A percentile compares a stretch with the other conserved stretches of the same genome.
Evolutionary conservation across 495 filamentous ascomycete species (phyloP).

Genomic region (Xylaria curta): DNA sequence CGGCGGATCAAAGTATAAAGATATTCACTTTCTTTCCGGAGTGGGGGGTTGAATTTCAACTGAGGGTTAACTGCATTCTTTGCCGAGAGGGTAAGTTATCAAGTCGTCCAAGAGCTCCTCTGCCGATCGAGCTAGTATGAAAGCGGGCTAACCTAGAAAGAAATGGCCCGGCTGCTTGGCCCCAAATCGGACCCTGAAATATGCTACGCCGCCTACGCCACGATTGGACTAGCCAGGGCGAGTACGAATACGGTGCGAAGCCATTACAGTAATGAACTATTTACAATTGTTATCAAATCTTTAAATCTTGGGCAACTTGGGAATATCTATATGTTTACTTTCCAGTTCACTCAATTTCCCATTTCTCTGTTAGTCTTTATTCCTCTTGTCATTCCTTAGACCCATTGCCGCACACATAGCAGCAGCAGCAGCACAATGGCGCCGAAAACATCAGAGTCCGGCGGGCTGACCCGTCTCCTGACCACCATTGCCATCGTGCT

Average conservation of each 20-base stretch:
- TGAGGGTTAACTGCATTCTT: too few species aligned
- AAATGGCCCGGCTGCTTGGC: background rate
- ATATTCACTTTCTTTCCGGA: too few species aligned
- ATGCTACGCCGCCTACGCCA: background rate
- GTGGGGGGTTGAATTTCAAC: too few species aligned
- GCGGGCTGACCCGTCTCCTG: conserved; percentile 49
- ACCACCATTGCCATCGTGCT: conserved; percentile 66
- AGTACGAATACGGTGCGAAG: conserved; percentile 19
- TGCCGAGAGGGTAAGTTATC: too few species aligned
- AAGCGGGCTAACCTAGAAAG: background rate
- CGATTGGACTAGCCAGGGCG: background rate
- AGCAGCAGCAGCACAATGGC: conserved; percentile 9
- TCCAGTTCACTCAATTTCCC: background rate
- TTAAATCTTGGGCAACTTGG: background rate
- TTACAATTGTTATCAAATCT: background rate
- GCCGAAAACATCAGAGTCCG: conserved; percentile 16
- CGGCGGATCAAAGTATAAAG: too few species aligned
- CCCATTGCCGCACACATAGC: background rate
- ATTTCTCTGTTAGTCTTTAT: background rate
- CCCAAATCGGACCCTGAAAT: conserved; percentile 10
- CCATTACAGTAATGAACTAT: background rate
- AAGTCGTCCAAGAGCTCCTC: background rate
- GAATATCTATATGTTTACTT: background rate
- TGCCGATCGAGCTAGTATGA: conserved; percentile 2
- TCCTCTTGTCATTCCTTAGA: background rate